Percentiles rank a stretch among this genome's conserved stretches.
Evolutionary conservation across 495 filamentous ascomycete species (phyloP).

Genomic region (Penicillium bovifimosum): DNA sequence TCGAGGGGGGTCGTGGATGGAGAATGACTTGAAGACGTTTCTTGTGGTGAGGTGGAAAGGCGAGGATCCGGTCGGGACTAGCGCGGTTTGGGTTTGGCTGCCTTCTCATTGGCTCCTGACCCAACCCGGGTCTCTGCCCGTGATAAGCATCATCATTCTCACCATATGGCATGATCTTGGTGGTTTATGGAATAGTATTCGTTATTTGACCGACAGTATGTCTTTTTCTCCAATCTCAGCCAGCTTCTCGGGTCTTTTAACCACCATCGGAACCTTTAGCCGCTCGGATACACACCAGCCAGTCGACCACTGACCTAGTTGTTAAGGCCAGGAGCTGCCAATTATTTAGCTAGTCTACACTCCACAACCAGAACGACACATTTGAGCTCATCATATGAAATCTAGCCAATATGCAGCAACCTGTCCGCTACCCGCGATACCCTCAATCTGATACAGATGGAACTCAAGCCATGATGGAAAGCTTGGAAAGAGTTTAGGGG

Average conservation of each 20-base stretch:
- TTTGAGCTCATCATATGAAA: background rate
- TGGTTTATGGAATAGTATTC: background rate
- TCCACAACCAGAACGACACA: background rate
- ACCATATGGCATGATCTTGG: slow-evolving; percentile 7
- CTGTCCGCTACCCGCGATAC: background rate
- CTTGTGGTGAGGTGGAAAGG: slow-evolving; percentile 43
- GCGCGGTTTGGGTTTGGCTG: slow-evolving; percentile 35
- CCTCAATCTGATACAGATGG: background rate
- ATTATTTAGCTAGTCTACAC: background rate
- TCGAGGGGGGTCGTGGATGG: slow-evolving; percentile 36
- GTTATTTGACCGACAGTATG: background rate
- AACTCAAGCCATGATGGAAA: background rate
- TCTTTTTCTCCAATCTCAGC: background rate
- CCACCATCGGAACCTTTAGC: background rate
- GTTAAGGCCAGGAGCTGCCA: background rate
- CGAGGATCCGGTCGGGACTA: slow-evolving; percentile 37
- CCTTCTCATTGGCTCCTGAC: slow-evolving; percentile 32
- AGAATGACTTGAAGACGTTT: slow-evolving; percentile 34
- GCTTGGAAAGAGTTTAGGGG: background rate
- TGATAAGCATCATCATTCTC: slow-evolving; percentile 26
- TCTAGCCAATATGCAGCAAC: background rate
- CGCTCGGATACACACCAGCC: background rate
- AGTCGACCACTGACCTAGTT: background rate
- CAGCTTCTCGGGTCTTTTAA: background rate
- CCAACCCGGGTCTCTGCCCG: slow-evolving; percentile 17